Evolutionary conservation across 2,329 filamentous ascomycete genomes (phyloP).

Genomic region (Microdochium trichocladiopsis): DNA sequence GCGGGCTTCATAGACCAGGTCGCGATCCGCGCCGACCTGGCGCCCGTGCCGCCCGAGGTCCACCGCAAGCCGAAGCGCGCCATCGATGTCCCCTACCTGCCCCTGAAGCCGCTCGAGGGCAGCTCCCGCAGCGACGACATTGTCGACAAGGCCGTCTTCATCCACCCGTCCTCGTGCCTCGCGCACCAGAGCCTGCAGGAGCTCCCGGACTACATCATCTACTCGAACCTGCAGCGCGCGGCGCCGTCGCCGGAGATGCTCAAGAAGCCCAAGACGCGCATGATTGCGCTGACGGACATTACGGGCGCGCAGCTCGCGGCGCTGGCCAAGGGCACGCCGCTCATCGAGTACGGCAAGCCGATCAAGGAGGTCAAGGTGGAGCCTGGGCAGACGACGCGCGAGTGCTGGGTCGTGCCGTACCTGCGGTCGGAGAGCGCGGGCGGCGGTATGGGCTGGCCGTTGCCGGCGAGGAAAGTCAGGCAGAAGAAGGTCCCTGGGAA

Average conservation of each 20-base stretch:
- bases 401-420: slow-evolving; percentile 79
- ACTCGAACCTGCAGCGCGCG: slow-evolving; percentile 73
- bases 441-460: slow-evolving; percentile 65
- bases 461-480: slow-evolving; percentile 77
- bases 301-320: slow-evolving; percentile 68
- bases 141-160: slow-evolving; percentile 66
- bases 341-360: slow-evolving; percentile 82
- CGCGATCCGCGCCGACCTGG: slow-evolving; percentile 83
- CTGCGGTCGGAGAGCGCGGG: slow-evolving; percentile 61
- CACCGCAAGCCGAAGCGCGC: slow-evolving; percentile 70
- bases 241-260: slow-evolving; percentile 40
- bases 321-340: slow-evolving; percentile 76
- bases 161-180: slow-evolving; percentile 80
- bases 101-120: slow-evolving; percentile 63
- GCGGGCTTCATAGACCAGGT: slow-evolving; percentile 93
- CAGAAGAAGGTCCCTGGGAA: slow-evolving; percentile 67
- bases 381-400: slow-evolving; percentile 41
- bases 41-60: slow-evolving; percentile 62
- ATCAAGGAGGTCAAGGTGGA: slow-evolving; percentile 68
- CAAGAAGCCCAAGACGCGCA: slow-evolving; percentile 66
- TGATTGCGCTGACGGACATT: slow-evolving; percentile 81
- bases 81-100: slow-evolving; percentile 87
- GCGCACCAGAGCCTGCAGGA: slow-evolving; percentile 62
- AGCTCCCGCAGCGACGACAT: slow-evolving; percentile 26
- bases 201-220: slow-evolving; percentile 83